Base-by-base conservation (phyloP, 208 protist genomes). In the Leishmania turanica region DNA sequence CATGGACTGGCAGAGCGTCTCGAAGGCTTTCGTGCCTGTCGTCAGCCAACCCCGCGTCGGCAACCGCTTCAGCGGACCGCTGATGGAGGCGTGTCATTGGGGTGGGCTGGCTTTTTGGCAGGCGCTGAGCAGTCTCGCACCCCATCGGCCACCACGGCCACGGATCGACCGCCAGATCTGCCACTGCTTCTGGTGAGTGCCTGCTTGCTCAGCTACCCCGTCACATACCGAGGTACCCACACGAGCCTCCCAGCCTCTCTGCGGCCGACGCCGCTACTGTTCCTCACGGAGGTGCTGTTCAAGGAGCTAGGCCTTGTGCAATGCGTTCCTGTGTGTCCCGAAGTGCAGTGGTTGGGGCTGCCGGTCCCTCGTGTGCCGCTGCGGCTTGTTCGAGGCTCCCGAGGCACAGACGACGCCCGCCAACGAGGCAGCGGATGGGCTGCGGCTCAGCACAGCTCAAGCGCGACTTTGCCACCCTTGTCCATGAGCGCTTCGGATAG, bases 261-360 rank as follows among this genome's bases (percentile, higher is more conserved):
- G 53, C 53, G 69, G 37, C 76, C 51, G 27, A 86, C 74, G 3
- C 88, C 91, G 3, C 42, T 91, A 5, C 69, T 82, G 17, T 93
- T 94, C 73, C 42, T 94, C 15, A 58, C 89, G 0, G 66, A 95
- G 77, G 85, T 85, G 71, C 73, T 97, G 11, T 85, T 70, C 77
- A 76, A 83, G 56, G 70, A 79, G 45, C 27, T 89, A 56, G 65
- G 65, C n/a, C 69, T 85, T 9, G 75, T 87, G 69, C 80, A 85
- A 27, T 91, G 89, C 53, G 68, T 96, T 62, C 90, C 91, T 0
- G 60, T 95, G 42, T 97, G 94, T 81, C 94, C 94, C 0, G 92
- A 97, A 72, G 84, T 97, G 89, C 83, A 96, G 74, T 71, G 92
- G 69, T 87, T 97, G 17, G 79, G 81, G 19, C 87, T 97, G 70